phyloP scores from a whole-genome alignment of 768 basidiomycete genomes.

The Suillus subluteus region DNA sequence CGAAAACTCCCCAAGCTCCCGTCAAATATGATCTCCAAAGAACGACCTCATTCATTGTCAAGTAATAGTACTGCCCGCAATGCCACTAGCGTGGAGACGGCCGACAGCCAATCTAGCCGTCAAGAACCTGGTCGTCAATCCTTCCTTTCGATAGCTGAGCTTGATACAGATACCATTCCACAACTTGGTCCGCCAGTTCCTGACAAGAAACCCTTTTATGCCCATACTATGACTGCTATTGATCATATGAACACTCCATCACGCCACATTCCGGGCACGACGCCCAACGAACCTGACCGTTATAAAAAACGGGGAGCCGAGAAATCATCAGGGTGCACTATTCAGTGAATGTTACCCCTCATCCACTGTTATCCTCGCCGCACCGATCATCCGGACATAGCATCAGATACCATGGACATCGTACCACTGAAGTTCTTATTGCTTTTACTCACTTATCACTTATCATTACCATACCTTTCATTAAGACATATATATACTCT shows the following conservation, averaged over 20 bases:
- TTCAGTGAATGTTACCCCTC: conserved; percentile 25
- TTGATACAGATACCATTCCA: conserved; percentile 30
- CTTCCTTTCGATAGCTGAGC: conserved; percentile 36
- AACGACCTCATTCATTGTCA: conserved; percentile 60
- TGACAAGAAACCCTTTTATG: conserved; percentile 18
- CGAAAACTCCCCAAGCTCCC: conserved; percentile 41
- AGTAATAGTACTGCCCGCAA: conserved; percentile 62
- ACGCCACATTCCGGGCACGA: conserved; percentile 16
- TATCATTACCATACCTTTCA: background rate
- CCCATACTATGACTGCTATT: conserved; percentile 2
- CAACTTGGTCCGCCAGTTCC: conserved; percentile 12
- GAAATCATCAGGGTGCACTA: conserved; percentile 27
- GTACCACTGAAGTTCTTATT: background rate
- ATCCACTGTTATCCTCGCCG: background rate
- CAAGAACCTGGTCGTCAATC: conserved; percentile 40
- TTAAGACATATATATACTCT: conserved; percentile 3
- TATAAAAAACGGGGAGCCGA: conserved; percentile 34
- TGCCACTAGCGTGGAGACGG: conserved; percentile 57
- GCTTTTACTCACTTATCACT: background rate
- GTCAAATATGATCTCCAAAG: conserved; percentile 41
- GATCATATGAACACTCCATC: conserved; percentile 12
- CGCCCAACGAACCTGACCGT: conserved; percentile 21
- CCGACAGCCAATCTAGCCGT: conserved; percentile 47
- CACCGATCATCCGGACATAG: background rate
- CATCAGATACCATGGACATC: conserved; percentile 1